Evolutionary conservation across 192 early-diverging fungal genomes (phyloP).

Genomic region (Funneliformis mosseae): DNA sequence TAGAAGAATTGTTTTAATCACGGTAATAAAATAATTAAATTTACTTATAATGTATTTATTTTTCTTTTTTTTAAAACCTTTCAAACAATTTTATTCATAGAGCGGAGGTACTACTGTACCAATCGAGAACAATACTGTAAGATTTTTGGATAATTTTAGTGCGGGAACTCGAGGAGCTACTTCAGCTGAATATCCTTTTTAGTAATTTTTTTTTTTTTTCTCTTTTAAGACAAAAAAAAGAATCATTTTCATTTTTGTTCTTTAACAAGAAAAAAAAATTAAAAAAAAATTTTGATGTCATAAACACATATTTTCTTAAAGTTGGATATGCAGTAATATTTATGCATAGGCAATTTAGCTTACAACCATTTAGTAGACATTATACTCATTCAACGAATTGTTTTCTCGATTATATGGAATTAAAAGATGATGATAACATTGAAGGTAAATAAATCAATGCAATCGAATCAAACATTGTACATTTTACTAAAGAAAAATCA

Average conservation of each 20-base stretch:
- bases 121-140: constrained; percentile 93
- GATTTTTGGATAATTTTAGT: constrained; percentile 99
- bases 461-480: not conserved
- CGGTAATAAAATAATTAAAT: constrained; percentile 50
- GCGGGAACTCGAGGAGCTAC: constrained; percentile 93
- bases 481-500: not conserved
- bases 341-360: constrained; percentile 88
- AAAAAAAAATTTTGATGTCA: too few species aligned
- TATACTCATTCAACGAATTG: constrained; percentile 78
- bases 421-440: constrained; percentile 60
- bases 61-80: not conserved
- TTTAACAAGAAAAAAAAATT: not conserved
- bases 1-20: constrained; percentile 84
- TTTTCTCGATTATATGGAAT: constrained; percentile 82
- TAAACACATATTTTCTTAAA: constrained; percentile 64
- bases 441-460: constrained; percentile 46
- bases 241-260: not conserved
- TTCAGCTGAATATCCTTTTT: constrained; percentile 78
- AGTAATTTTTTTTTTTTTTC: not conserved
- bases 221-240: not conserved
- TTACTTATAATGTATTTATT: not conserved
- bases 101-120: constrained; percentile 97
- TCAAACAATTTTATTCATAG: constrained; percentile 35
- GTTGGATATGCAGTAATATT: constrained; percentile 95
- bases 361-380: constrained; percentile 92